These are phyloP conservation scores for Digitaria exilis DNA, from an alignment of 202 grass and related monocot species.

Conservation along the genomic window DNA sequence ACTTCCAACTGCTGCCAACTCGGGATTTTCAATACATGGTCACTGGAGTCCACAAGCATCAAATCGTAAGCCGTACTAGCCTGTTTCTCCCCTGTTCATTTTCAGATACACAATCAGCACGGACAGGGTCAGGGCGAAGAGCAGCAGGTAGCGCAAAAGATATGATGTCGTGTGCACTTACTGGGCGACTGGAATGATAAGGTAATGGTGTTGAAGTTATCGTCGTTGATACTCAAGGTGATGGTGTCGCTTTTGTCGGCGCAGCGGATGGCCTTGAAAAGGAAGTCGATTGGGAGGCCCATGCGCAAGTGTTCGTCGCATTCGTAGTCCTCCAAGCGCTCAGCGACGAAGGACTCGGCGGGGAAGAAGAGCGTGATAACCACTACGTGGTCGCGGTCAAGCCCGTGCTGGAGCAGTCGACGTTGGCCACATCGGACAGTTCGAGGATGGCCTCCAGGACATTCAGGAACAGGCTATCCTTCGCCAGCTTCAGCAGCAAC, in stretches of 20 bases:
- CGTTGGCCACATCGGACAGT: too few relatives aligned
- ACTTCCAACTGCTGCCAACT: conserved; percentile 23
- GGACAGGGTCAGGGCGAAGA: neutral
- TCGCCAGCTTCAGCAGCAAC: too few relatives aligned
- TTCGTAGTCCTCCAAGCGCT: too few relatives aligned
- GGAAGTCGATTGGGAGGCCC: conserved; percentile 67
- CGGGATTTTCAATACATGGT: too few relatives aligned
- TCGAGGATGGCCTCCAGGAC: too few relatives aligned
- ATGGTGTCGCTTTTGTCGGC: conserved; percentile 74
- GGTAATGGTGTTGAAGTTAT: conserved; percentile 57
- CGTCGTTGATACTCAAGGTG: conserved; percentile 80
- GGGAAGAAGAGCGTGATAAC: too few relatives aligned
- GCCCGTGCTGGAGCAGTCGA: too few relatives aligned
- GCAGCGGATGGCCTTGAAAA: conserved; percentile 77
- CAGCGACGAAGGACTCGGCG: too few relatives aligned
- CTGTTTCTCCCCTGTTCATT: conserved; percentile 54
- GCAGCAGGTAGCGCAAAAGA: neutral
- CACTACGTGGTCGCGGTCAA: too few relatives aligned
- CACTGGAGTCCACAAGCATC: conserved; percentile 41
- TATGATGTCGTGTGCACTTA: conserved; percentile 29
- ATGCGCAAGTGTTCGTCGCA: conserved; percentile 79
- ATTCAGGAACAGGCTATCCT: too few relatives aligned
- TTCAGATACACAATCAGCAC: neutral
- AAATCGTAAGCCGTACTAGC: conserved; percentile 69
- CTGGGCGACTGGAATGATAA: conserved; percentile 76